Percentiles rank a stretch among this genome's conserved stretches.
Conservation (phyloP, 2,329 filamentous ascomycete genomes). For the Paecilomyces variotii region DNA sequence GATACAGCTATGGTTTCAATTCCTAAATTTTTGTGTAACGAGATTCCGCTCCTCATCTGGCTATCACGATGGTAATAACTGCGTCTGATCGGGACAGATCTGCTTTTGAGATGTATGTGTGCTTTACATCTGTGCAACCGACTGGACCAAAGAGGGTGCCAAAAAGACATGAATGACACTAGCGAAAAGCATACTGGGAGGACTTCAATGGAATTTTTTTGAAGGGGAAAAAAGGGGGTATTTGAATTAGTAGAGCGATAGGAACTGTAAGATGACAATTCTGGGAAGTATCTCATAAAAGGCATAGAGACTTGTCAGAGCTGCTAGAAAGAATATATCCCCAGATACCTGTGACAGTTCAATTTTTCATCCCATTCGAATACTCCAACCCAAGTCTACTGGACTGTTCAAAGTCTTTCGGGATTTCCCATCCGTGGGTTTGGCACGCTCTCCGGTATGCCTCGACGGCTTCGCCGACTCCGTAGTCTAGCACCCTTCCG, state of each 20-base stretch:
- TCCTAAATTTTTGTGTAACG: neutral
- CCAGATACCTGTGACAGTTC: neutral
- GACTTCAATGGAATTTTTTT: no score
- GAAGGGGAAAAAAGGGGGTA: neutral
- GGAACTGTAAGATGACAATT: neutral
- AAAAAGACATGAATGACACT: neutral
- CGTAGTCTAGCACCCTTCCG: constrained; percentile 46
- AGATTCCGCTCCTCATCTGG: no score
- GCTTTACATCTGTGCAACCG: no score
- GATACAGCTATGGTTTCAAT: neutral
- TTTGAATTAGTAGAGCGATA: neutral
- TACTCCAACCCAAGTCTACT: neutral
- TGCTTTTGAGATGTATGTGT: no score
- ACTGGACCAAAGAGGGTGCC: no score
- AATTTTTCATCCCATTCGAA: neutral
- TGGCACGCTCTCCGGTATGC: constrained; percentile 64
- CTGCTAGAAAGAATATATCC: neutral
- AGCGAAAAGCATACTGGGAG: neutral
- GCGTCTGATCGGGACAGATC: no score
- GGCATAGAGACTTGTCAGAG: neutral
- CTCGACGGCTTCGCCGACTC: constrained; percentile 60
- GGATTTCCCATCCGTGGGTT: constrained; percentile 65
- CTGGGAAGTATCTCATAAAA: neutral
- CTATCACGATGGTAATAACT: no score
- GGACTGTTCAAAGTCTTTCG: constrained; percentile 49